Base-by-base conservation (phyloP, 805 yeast genomes). In the Blastobotrys americana region DNA sequence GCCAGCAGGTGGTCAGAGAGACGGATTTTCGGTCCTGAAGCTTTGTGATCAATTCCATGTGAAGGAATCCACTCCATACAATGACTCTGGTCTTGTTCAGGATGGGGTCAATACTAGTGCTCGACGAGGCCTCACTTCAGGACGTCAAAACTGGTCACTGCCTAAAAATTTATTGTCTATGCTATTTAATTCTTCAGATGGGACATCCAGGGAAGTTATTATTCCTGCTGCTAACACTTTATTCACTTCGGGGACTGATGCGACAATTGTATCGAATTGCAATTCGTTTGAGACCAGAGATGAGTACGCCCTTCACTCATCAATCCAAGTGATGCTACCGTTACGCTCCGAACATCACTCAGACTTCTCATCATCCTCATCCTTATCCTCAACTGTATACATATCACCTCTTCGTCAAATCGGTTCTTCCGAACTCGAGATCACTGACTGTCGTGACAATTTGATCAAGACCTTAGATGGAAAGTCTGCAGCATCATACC, bases 381-480 rank as follows among this genome's bases (percentile, higher is more conserved):
- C 33, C 42, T 43, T 35, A 20, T 37, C 49, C 34, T 37, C 53
- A 22, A 28, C 39, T 15, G 15, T 42, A 15, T 35, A 41, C 41
- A 1, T 33, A n/a, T 42, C 47, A 6, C 55, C 55, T 5, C 33
- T 48, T 16, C 36, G 40, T 18, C 41, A 28, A 4, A 33, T 44
- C n/a, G 42, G 41, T 15, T 57, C 54, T 5, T 56, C 52, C 8
- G 58, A 57, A 23, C 64, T 77, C 42, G 47, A 54, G 3, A 66
- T 82, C 42, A 77, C 85, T 0, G 59, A 66, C 2, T 68, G 68
- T 45, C 67, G 70, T 3, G 82, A 80, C 6, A 82, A 82, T 57
- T 67, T 82, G 59, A 65, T 82, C 50, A 78, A 80, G 57, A 53
- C 69, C 4, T 71, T 82, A 47, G 73, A 82, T 54, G 61, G 64